Evolutionary conservation across 257 asterid genomes (phyloP), one percentile per base, ranked within the genome.

Genomic region (Mitragyna speciosa): DNA sequence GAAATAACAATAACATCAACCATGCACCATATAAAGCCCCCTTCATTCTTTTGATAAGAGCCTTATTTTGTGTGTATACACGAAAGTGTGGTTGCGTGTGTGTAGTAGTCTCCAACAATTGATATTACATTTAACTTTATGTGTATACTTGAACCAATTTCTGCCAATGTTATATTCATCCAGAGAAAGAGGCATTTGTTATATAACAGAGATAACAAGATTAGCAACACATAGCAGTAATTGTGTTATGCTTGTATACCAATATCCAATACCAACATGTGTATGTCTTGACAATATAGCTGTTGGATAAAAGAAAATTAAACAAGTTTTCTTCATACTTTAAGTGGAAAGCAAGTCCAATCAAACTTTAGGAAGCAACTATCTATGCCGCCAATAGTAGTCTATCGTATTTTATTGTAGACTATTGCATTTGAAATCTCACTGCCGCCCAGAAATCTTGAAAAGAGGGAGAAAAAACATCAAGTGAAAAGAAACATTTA

Each of bases 251-350:
- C 92, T 89, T n/a, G 96, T 81, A 84, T 90, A 96, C 99, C 99
- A 96, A 88, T 89, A 92, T 75, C 99, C 99, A 77, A 89, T 83
- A 80, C 98, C 97, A 88, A 92, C 83, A 83, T 90, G n/a, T 89
- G 73, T 92, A 96, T 97, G 94, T 91, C 99, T 89, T 87, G 93
- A 97, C 99, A 96, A 80, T 97, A 90, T 48, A 98, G 90, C 94
- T 97, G 28, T 84, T 77, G 64, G 97, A 85, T 82, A 96, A 86
- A 83, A 96, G 91, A 85, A 97, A 92, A 80, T 84, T 80, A 86
- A 92, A 89, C 95, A 94, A 86, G 91, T 77, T 90, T 58, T 96
- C 99, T 75, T 87, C 97, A 84, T 98, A 96, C 83, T 92, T 98
- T 83, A 97, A 94, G 82, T 94, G 99, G 82, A 90, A 92, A 77